phyloP scores from a whole-genome alignment of 441 rosid genomes.

The Populus hybrid region DNA sequence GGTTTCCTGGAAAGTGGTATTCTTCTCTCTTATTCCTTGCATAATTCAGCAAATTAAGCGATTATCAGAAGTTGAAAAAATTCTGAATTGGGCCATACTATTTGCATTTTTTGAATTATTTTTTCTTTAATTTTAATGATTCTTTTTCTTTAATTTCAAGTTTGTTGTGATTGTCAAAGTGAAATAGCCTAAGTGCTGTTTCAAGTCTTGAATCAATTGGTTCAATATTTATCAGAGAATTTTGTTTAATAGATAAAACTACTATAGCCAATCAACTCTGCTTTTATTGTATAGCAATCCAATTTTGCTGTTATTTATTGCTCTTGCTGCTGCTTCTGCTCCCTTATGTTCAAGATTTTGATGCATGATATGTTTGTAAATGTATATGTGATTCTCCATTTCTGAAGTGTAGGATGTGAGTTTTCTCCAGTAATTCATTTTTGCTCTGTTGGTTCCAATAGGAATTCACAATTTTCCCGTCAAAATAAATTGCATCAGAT shows the following conservation, averaged over 20 bases:
- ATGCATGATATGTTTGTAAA: neutral
- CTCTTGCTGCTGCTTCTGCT: neutral
- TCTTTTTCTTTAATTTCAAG: neutral
- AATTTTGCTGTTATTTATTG: neutral
- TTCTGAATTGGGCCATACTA: neutral
- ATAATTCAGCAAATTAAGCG: neutral
- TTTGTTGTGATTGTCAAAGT: neutral
- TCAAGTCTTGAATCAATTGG: neutral
- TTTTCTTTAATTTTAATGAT: neutral
- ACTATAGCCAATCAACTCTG: neutral
- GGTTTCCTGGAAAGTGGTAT: neutral
- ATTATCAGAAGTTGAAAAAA: neutral
- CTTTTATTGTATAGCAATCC: neutral
- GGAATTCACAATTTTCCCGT: neutral
- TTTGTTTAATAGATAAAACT: too few relatives aligned
- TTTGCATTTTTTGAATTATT: neutral
- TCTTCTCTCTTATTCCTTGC: neutral
- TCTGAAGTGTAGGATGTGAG: neutral
- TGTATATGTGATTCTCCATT: neutral
- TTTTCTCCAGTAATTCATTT: neutral
- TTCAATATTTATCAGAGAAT: too few relatives aligned
- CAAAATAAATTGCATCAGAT: neutral
- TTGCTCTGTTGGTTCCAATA: conserved; percentile 16
- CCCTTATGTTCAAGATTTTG: neutral
- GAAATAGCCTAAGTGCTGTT: neutral